Percentiles rank a stretch among this genome's conserved stretches.
Conservation (phyloP, 495 filamentous ascomycete species). For the Paragyromitra xinjiangensis region DNA sequence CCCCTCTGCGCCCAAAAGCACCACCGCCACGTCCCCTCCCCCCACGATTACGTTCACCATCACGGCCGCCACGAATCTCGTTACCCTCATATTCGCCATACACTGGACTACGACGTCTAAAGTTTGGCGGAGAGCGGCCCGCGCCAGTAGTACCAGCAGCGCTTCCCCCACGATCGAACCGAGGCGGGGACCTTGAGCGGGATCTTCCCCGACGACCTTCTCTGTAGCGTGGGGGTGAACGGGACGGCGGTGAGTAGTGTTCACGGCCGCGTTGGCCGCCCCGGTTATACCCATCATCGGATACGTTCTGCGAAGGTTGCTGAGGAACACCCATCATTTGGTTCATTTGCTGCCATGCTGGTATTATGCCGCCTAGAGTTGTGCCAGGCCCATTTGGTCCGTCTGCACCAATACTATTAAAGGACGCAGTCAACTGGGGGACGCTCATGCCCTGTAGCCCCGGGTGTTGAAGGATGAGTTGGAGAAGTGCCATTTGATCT, state of each 20-base stretch:
- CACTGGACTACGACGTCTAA: constrained; percentile 66
- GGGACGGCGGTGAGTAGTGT: constrained; percentile 58
- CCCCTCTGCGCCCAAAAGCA: constrained; percentile 50
- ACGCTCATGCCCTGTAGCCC: constrained; percentile 48
- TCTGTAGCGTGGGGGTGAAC: constrained; percentile 66
- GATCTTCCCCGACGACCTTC: constrained; percentile 65
- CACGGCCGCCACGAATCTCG: constrained; percentile 64
- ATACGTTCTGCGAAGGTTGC: constrained; percentile 40
- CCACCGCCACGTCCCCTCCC: constrained; percentile 65
- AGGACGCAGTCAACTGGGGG: constrained; percentile 51
- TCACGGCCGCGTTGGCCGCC: constrained; percentile 51
- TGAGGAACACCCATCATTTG: constrained; percentile 51
- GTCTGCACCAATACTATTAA: constrained; percentile 49
- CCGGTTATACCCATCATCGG: constrained; percentile 50
- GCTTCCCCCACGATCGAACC: constrained; percentile 55
- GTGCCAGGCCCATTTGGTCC: constrained; percentile 47
- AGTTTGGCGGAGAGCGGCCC: constrained; percentile 66
- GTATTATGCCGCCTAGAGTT: constrained; percentile 43
- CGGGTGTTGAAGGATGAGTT: constrained; percentile 63
- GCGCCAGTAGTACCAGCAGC: constrained; percentile 66
- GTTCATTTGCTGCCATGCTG: constrained; percentile 51
- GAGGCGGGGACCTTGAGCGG: constrained; percentile 75
- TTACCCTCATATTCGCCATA: constrained; percentile 74
- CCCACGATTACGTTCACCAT: constrained; percentile 67
- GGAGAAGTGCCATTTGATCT: constrained; percentile 71